These are phyloP conservation scores for Penicillium sp. DNA, from an alignment of 2,329 filamentous ascomycete genomes.

Conservation along the genomic window DNA sequence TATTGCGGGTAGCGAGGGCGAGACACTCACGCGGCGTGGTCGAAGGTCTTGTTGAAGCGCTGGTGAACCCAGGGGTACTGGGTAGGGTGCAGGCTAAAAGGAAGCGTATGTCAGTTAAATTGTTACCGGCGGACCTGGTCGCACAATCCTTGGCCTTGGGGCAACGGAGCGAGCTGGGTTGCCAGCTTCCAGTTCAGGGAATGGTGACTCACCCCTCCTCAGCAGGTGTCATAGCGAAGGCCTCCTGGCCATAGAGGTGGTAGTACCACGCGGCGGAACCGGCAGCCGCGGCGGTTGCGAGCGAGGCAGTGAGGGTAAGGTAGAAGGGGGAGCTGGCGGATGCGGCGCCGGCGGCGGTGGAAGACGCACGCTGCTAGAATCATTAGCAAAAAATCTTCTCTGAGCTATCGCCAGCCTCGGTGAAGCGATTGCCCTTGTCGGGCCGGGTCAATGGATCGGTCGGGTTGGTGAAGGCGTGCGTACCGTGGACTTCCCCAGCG, in stretches of 20 bases:
- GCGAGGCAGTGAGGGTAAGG: conserved; percentile 80
- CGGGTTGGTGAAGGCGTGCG: conserved; percentile 50
- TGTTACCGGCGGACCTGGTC: conserved; percentile 17
- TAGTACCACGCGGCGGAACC: conserved; percentile 97
- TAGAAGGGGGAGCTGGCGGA: conserved; percentile 71
- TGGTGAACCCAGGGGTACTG: conserved; percentile 94
- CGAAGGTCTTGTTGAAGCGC: conserved; percentile 91
- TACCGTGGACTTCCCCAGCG: conserved; percentile 73
- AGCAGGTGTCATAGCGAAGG: conserved; percentile 83
- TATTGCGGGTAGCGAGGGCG: conserved; percentile 5
- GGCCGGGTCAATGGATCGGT: conserved; percentile 31
- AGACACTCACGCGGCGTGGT: conserved; percentile 82
- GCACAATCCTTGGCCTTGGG: conserved; percentile 28
- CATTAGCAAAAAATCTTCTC: conserved; percentile 34
- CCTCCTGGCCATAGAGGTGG: conserved; percentile 86
- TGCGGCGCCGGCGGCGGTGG: conserved; percentile 66
- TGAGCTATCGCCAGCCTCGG: conserved; percentile 24
- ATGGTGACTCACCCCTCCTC: conserved; percentile 95
- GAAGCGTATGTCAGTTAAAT: conserved; percentile 27
- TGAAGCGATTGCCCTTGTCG: conserved; percentile 30
- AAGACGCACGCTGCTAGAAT: conserved; percentile 60
- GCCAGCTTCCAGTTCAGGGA: not conserved
- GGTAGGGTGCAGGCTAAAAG: conserved; percentile 76
- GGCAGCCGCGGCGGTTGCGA: conserved; percentile 80
- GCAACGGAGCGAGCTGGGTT: conserved; percentile 16